Base-by-base conservation (phyloP, 345 rosid genomes). In the Cardamine occulta region DNA sequence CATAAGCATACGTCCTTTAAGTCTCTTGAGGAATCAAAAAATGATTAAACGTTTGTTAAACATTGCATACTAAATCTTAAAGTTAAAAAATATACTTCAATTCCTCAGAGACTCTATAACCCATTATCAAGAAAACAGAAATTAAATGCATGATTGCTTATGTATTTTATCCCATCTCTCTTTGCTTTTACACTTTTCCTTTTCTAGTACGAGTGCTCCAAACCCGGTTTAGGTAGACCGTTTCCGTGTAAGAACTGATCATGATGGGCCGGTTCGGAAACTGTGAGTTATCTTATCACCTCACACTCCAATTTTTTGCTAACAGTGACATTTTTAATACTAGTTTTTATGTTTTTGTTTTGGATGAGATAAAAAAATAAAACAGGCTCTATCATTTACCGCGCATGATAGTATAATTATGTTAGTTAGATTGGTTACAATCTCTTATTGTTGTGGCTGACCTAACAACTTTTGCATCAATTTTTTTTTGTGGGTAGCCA, bases 141-240 rank as follows among this genome's bases (percentile, higher is more conserved):
- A 21, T 52, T 21, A 9, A 52, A 19, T 18, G 29, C 57, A 52
- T 21, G 14, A 21, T 52, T 52, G 13, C 32, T 10, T 23, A 12
- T 52, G 57, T 23, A 54, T 53, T 53, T 19, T 54, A 63, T 23
- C 23, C 58, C 70, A 29, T 57, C 15, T 42, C 18, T 40, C 11
- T n/a, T 51, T 34, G 52, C 35, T 53, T 39, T 26, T 2, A 3
- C 21, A 14, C 35, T 37, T 39, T 11, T 1, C 2, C 21, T 21
- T 51, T 34, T 34, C 12, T 51, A 4, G 11, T 26, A 1, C n/a
- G 47, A 1, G 56, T 14, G n/a, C 72, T 26, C n/a, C 39, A 0
- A 70, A 70, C 14, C 74, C 66, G 66, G 65, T 70, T 70, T 57
- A 59, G 48, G 58, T 59, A 48, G 37, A 72, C 17, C 60, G 59